Conservation (phyloP, 768 basidiomycete genomes). For the Amylocystis lapponica region DNA sequence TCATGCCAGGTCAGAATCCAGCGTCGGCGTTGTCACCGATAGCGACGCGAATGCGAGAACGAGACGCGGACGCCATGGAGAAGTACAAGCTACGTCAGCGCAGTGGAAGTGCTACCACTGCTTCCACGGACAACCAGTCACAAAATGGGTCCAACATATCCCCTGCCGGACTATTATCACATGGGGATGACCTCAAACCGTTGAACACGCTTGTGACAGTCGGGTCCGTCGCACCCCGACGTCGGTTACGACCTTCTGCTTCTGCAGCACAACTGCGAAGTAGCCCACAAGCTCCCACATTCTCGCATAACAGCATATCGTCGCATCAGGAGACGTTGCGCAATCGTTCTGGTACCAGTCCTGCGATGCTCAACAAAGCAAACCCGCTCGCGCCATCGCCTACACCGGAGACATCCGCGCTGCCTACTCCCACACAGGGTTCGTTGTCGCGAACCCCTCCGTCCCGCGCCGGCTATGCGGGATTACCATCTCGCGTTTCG, state of each 20-base stretch:
- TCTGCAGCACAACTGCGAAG: constrained; percentile 74
- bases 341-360: constrained; percentile 64
- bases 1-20: constrained; percentile 24
- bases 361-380: constrained; percentile 39
- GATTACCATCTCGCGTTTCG: constrained; percentile 55
- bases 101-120: constrained; percentile 71
- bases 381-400: constrained; percentile 29
- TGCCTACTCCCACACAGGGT: constrained; percentile 31
- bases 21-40: constrained; percentile 66
- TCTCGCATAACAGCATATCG: constrained; percentile 21
- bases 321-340: constrained; percentile 38
- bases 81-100: constrained; percentile 79
- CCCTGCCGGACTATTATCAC: constrained; percentile 46
- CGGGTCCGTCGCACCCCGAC: constrained; percentile 55
- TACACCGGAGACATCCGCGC: constrained; percentile 8
- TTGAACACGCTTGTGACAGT: constrained; percentile 41
- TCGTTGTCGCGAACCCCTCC: constrained; percentile 20
- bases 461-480: constrained; percentile 58
- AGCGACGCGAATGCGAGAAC: constrained; percentile 73
- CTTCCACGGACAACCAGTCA: constrained; percentile 67
- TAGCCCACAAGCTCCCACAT: constrained; percentile 32
- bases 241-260: constrained; percentile 59
- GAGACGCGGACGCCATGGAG: constrained; percentile 84
- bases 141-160: constrained; percentile 46
- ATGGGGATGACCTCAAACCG: constrained; percentile 32